Evolutionary conservation across 176 grass and related monocot species (phyloP), one percentile per base, ranked within the genome.

Genomic region (Triticum turgidum): DNA sequence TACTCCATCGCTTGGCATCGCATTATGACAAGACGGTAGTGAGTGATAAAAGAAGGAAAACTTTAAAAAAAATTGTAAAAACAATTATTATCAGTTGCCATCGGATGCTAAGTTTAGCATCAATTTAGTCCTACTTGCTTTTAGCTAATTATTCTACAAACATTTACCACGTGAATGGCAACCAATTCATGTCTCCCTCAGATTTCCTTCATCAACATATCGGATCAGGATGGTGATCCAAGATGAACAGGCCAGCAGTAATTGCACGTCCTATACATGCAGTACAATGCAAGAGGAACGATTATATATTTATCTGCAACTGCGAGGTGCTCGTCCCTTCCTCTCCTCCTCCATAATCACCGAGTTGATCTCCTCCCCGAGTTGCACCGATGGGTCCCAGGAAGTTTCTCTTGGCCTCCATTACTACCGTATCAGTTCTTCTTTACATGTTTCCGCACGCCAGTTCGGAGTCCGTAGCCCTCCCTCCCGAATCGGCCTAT

Each of bases 371-470:
- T 56, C 63, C 5, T 13, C 42, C 66, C 25, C 13, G 24, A 24
- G 61, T 17, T 85, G 33, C 71, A 65, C 15, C 37, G 7, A 91
- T 91, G 90, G 86, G 44, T 82, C 52, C 71, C 5, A 6, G 51
- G n/a, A 79, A 77, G 71, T 82, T 87, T 90, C 69, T 67, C 67
- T 11, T 82, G 13, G 25, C 47, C 69, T 17, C 73, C 85, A 33
- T 85, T 65, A 34, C 84, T 24, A 65, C 69, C 85, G 49, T 85
- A 22, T 54, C 4, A 62, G 38, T 90, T 42, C 78, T 77, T 44
- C 33, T 37, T 8, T 38, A 8, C 81, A 56, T 73, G 18, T 81
- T 75, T 37, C 27, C 15, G 44, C 42, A 32, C 47, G 33, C 30
- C 62, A 74, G 1, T 82, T 85, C 85, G 52, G 66, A 92, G 72